Base-by-base conservation (phyloP, 371 early-diverging fungal genomes). In the Mortierella sp. region DNA sequence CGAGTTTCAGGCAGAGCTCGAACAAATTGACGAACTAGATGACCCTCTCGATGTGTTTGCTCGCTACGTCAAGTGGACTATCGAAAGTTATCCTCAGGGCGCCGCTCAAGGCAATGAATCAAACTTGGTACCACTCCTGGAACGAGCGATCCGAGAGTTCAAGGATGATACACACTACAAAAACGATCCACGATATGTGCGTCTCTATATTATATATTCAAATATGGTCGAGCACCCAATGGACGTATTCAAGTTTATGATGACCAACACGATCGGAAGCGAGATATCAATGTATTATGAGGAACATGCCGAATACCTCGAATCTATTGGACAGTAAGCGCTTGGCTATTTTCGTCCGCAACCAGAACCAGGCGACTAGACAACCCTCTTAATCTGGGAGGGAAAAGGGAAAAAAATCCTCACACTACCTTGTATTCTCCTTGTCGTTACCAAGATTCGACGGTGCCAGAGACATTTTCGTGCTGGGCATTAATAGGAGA, bases 1-100 rank as follows among this genome's bases (percentile, higher is more conserved):
- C 0, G 66, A 74, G 29, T 92, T 89, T 57, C 75, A 84, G 47
- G 79, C 67, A 0, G 85, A 87, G 53, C 75, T 93, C 5, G 81
- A 83, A 0, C 64, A 72, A 9, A 56, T 88, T 4, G 86, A 88
- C 19, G 84, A 86, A 16, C 60, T 70, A 15, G 90, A 92, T 59
- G 96, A 97, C 80, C 95, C 96, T 2, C 75, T 97, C 23, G 91
- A 91, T 15, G 86, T 90, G 1, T 91, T 91, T 79, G 64, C 86
- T 30, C 83, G 87, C n/a, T 92, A 95, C 68, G 81, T 95, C n/a
- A 72, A 81, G 11, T 95, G 93, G 92, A 88, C 89, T 5, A 80
- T 91, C 15, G 85, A 90, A 48, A 85, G 87, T 71, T 92, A 88
- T 56, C 92, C 94, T 1, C 85, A 89, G 65, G 59, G 75, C 21